These are phyloP conservation scores for Nakaseomyces sp. DNA, from an alignment of 1,139 yeast genomes.

Conservation along the genomic window DNA sequence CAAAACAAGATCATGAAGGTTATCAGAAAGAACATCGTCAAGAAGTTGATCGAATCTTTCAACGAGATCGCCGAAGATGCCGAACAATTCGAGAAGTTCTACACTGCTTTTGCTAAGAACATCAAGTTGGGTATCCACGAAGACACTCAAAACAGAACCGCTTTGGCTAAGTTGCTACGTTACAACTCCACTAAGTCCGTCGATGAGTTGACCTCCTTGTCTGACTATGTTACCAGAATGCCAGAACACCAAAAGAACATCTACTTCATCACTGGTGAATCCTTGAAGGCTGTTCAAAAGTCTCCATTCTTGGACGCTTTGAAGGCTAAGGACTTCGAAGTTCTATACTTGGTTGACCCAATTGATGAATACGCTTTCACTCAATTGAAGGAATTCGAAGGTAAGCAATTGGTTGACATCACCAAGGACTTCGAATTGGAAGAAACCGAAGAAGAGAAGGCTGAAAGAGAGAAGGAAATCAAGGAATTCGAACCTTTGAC, in stretches of 20 bases:
- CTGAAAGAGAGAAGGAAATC: slow-evolving; percentile 82
- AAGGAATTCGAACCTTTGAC: slow-evolving; percentile 91
- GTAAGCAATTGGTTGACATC: slow-evolving; percentile 96
- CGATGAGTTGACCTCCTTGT: slow-evolving; percentile 88
- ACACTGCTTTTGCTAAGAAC: slow-evolving; percentile 97
- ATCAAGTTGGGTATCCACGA: slow-evolving; percentile 98
- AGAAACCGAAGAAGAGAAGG: slow-evolving; percentile 98
- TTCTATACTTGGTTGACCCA: slow-evolving; percentile 95
- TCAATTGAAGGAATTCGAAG: slow-evolving; percentile 98
- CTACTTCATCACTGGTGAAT: slow-evolving; percentile 98
- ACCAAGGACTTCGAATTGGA: slow-evolving; percentile 99
- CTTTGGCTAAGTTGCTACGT: slow-evolving; percentile 94
- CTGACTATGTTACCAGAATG: slow-evolving; percentile 98
- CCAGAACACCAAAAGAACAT: slow-evolving; percentile 99
- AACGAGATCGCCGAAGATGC: slow-evolving; percentile 98
- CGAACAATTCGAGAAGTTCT: slow-evolving; percentile 98
- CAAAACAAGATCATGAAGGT: slow-evolving; percentile 99
- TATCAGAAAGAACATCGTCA: slow-evolving; percentile 97
- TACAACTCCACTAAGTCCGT: slow-evolving; percentile 92
- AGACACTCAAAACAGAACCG: slow-evolving; percentile 93
- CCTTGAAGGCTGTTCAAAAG: slow-evolving; percentile 94
- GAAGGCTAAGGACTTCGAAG: slow-evolving; percentile 98
- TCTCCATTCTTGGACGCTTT: slow-evolving; percentile 99
- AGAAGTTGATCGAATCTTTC: slow-evolving; percentile 97
- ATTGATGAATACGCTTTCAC: slow-evolving; percentile 99